A percentile compares a stretch with the other conserved stretches of the same genome.
Conservation (phyloP, 1,284 basidiomycete species). For the Cryptococcus sp. region DNA sequence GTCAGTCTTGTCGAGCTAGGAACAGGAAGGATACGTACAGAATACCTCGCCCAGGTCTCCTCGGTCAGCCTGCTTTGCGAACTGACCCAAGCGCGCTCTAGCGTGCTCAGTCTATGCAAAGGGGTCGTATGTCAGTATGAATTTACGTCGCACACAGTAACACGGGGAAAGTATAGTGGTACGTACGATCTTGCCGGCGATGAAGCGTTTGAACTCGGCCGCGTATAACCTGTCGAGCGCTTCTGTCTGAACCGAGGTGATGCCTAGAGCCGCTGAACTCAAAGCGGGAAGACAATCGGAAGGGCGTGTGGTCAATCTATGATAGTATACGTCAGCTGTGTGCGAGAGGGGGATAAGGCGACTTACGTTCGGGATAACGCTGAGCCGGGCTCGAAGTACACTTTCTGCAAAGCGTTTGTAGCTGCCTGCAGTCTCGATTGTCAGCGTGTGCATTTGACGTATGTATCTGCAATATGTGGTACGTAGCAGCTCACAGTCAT, state of each 20-base stretch:
- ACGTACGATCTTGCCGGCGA: conserved; percentile 23
- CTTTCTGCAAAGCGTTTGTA: too few species aligned
- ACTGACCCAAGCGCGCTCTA: conserved; percentile 16
- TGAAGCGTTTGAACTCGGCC: conserved; percentile 21
- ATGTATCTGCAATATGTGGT: background rate
- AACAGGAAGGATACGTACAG: conserved; percentile 12
- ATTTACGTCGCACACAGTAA: too few species aligned
- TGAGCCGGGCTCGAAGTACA: too few species aligned
- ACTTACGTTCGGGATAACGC: conserved; percentile 1
- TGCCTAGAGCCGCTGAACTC: conserved; percentile 5
- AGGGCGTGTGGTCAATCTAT: conserved; percentile 7
- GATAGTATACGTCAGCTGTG: background rate
- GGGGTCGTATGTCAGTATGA: too few species aligned
- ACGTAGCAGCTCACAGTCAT: conserved; percentile 11
- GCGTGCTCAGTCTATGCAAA: conserved; percentile 21
- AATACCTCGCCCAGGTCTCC: conserved; percentile 31
- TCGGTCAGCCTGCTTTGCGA: conserved; percentile 15
- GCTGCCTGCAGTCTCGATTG: background rate
- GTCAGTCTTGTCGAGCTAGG: background rate
- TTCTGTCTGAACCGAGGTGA: conserved; percentile 9
- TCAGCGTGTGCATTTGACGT: background rate
- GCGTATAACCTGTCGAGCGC: conserved; percentile 21
- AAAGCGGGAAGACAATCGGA: conserved; percentile 4
- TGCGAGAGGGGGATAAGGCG: background rate
- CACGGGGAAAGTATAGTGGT: too few species aligned